Base-by-base conservation (phyloP, 371 early-diverging fungal species). In the Syncephalastrum monosporum region DNA sequence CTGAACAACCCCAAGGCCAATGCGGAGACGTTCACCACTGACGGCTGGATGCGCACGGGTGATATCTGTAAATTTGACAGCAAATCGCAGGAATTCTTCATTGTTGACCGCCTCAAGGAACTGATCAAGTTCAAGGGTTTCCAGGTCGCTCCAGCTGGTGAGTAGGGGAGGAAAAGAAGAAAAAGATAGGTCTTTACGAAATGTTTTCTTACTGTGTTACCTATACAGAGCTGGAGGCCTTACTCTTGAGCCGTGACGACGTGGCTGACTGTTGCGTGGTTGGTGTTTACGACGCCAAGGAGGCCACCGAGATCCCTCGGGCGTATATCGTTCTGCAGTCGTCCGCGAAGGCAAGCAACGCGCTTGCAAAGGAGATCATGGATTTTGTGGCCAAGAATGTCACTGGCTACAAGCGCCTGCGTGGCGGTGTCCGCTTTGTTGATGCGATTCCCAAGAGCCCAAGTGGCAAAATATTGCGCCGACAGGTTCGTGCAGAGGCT, bases 31-130 rank as follows among this genome's bases (percentile, higher is more conserved):
- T 85, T 95, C 46, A 84, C 82, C 54, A 46, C 56, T 7, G 81
- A 82, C 48, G 92, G 91, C 12, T 95, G 86, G 78, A 74, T 93
- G 64, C 88, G 84, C 56, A 93, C 92, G 0, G 95, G 94, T 19
- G 97, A 96, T 61, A 72, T 95, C 46, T 94, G 60, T 21, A 81
- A 81, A 24, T 76, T 82, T 15, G 84, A 87, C 51, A 60, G 64
- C 24, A 57, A 55, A 10, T 45, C 59, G 41, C 63, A 73, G 17
- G 63, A 85, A 23, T 86, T 91, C 61, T 82, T 62, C 55, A 73
- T 86, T 24, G 67, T 77, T 12, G 91, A 90, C 59, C 87, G 91
- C 49, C 75, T 86, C 24, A 91, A 91, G 65, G 91, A 91, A 59
- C 63, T 91, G 16, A 90, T 91, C 57, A 90, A 90, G 60, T 85